phyloP scores from a whole-genome alignment of 2,329 filamentous ascomycete species.

The Penicillium fuscoglaucum region DNA sequence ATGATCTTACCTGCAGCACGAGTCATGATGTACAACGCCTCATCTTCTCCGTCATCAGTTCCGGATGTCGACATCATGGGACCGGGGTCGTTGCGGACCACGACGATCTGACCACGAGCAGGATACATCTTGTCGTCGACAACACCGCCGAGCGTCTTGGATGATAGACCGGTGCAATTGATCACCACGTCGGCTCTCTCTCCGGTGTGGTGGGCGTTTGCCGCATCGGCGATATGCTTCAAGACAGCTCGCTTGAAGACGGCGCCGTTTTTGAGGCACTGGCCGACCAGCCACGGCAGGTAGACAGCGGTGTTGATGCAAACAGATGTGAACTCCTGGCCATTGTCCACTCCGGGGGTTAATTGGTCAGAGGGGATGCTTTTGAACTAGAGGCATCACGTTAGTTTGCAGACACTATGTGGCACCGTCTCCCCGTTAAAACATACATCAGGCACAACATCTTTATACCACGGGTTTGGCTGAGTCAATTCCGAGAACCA shows the following conservation, averaged over 20 bases:
- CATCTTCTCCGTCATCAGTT: constrained; percentile 70
- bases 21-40: constrained; percentile 79
- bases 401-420: neutral
- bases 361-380: constrained; percentile 60
- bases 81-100: constrained; percentile 76
- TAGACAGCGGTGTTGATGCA: constrained; percentile 92
- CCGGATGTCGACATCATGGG: constrained; percentile 70
- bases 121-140: constrained; percentile 72
- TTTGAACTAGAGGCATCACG: constrained; percentile 53
- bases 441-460: constrained; percentile 66
- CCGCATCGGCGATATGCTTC: constrained; percentile 72
- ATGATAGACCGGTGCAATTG: constrained; percentile 81
- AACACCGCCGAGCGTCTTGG: constrained; percentile 77
- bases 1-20: constrained; percentile 54
- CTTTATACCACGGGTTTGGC: constrained; percentile 71
- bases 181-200: constrained; percentile 66
- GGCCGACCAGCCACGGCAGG: constrained; percentile 78
- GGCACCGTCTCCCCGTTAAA: neutral
- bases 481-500: constrained; percentile 68
- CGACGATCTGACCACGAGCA: constrained; percentile 76
- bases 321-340: constrained; percentile 74
- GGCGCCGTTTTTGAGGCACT: constrained; percentile 73
- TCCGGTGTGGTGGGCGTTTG: constrained; percentile 58
- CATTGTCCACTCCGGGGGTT: constrained; percentile 66
- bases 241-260: constrained; percentile 64